A percentile compares a stretch with the other conserved stretches of the same genome.
Conservation (phyloP, 2,329 filamentous ascomycete genomes). For the Balansia obtecta region DNA sequence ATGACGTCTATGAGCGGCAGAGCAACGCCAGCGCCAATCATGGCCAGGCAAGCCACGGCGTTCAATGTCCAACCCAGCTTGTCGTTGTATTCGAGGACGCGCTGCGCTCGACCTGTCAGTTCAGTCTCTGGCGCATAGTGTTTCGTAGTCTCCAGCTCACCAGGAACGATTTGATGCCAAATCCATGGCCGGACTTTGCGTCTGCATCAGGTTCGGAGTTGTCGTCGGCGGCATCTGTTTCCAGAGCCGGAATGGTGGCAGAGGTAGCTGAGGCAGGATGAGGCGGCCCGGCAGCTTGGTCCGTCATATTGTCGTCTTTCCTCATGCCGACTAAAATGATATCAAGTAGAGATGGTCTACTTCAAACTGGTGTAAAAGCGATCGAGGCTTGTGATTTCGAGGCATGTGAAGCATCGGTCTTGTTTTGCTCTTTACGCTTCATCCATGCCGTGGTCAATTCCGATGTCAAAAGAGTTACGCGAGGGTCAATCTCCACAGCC, state of each 20-base stretch:
- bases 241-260: background rate
- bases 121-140: background rate
- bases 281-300: background rate
- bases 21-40: constrained; percentile 24
- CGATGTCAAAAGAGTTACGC: no score
- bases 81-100: constrained; percentile 28
- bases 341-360: background rate
- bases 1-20: constrained; percentile 47
- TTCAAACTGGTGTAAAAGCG: background rate
- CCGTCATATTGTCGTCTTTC: background rate
- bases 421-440: no score
- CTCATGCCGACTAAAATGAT: background rate
- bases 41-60: constrained; percentile 20
- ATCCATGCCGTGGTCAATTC: no score
- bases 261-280: background rate
- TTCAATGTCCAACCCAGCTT: constrained; percentile 24
- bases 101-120: constrained; percentile 12
- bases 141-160: constrained; percentile 4
- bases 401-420: background rate
- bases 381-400: background rate
- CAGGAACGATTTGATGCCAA: constrained; percentile 16
- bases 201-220: no score
- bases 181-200: constrained; percentile 9
- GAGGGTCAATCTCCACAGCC: no score
- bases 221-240: no score